These are phyloP conservation scores for Dactylellina leptospora DNA, from an alignment of 2,329 filamentous ascomycete species.

Conservation along the genomic window DNA sequence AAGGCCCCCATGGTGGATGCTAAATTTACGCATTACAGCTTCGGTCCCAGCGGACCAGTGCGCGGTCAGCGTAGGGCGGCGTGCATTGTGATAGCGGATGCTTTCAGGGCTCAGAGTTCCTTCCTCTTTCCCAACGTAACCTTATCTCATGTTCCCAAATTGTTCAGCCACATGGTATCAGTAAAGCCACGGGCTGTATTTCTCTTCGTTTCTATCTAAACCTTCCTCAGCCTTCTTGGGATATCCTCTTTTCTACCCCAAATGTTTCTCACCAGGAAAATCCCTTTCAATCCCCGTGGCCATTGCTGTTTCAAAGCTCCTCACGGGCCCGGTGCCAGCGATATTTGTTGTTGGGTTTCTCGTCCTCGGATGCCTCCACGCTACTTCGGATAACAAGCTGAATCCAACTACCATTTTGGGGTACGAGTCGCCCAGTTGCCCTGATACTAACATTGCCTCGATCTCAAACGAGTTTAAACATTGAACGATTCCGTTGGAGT, in stretches of 20 bases:
- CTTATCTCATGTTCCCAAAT: constrained; percentile 27
- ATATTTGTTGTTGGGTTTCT: constrained; percentile 11
- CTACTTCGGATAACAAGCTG: constrained; percentile 44
- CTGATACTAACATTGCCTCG: constrained; percentile 45
- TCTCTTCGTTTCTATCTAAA: constrained; percentile 8
- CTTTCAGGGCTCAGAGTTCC: constrained; percentile 28
- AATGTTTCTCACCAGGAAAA: constrained; percentile 4
- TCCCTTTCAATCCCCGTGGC: not conserved
- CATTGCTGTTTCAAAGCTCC: constrained; percentile 14
- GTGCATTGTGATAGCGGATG: constrained; percentile 37
- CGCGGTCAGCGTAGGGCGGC: too few species aligned
- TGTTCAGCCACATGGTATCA: constrained; percentile 38
- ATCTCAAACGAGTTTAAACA: constrained; percentile 32
- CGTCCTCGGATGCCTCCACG: constrained; percentile 19
- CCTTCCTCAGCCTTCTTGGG: not conserved
- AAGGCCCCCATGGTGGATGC: constrained; percentile 35
- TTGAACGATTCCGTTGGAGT: constrained; percentile 15
- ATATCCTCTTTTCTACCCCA: not conserved
- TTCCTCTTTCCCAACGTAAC: constrained; percentile 32
- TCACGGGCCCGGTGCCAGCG: not conserved
- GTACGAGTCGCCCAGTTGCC: constrained; percentile 25
- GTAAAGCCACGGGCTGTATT: constrained; percentile 1
- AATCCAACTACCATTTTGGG: constrained; percentile 36
- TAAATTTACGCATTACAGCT: constrained; percentile 43
- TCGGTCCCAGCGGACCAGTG: constrained; percentile 26